These are phyloP conservation scores for Hypoxylon trugodes DNA, from an alignment of 495 filamentous ascomycete species.

Conservation along the genomic window DNA sequence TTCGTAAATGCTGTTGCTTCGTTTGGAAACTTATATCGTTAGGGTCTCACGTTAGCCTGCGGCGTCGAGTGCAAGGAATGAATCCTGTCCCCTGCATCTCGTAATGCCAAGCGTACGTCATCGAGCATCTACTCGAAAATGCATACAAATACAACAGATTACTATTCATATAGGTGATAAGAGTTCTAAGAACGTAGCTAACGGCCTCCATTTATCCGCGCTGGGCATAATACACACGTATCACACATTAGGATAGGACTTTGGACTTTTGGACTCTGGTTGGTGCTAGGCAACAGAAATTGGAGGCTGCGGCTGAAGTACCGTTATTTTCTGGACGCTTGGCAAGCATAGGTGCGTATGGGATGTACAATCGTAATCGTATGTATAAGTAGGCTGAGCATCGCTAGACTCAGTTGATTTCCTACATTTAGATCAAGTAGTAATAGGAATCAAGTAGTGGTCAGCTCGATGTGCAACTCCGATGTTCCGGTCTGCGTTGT, in stretches of 20 bases:
- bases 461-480: neutral
- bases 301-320: constrained; percentile 10
- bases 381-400: constrained; percentile 11
- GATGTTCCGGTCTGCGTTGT: neutral
- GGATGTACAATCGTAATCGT: neutral
- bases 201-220: neutral
- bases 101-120: constrained; percentile 29
- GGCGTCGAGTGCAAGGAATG: neutral
- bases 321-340: neutral
- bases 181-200: neutral
- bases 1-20: neutral
- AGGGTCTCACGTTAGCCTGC: constrained; percentile 30
- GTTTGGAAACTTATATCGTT: neutral
- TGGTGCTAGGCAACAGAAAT: neutral
- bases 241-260: neutral
- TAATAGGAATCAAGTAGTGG: too few species aligned
- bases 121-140: constrained; percentile 3
- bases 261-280: neutral
- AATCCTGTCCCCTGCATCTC: constrained; percentile 25
- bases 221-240: neutral
- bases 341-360: neutral
- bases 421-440: too few species aligned
- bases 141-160: constrained; percentile 1
- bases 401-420: neutral
- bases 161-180: neutral